A percentile compares a stretch with the other conserved stretches of the same genome.
Evolutionary conservation across 2,329 filamentous ascomycete genomes (phyloP).

Genomic region (Calonectria hongkongensis): DNA sequence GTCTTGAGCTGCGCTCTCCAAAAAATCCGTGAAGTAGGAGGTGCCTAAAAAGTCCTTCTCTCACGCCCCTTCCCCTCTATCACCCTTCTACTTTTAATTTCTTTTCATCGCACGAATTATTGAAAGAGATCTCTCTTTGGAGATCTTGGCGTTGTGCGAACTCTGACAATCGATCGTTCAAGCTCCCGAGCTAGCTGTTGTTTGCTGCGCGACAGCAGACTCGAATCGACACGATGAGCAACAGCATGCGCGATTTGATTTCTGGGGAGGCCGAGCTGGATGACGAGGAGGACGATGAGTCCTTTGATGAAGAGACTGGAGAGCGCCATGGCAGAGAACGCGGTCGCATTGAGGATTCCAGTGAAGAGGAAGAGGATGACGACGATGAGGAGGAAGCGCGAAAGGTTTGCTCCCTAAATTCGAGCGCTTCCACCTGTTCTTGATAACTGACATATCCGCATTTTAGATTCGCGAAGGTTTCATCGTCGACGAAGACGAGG

Average conservation of each 20-base stretch:
- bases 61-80: conserved; percentile 40
- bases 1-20: conserved; percentile 50
- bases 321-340: conserved; percentile 68
- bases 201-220: conserved; percentile 53
- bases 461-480: conserved; percentile 91
- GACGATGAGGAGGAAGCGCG: conserved; percentile 91
- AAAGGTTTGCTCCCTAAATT: conserved; percentile 71
- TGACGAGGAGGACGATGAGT: conserved; percentile 89
- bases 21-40: conserved; percentile 52
- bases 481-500: conserved; percentile 93
- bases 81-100: conserved; percentile 21
- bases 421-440: conserved; percentile 21
- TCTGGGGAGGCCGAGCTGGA: conserved; percentile 91
- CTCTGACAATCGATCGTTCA: conserved; percentile 39
- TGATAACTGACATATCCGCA: conserved; percentile 41
- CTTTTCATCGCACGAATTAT: conserved; percentile 16
- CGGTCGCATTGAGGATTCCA: conserved; percentile 82
- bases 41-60: conserved; percentile 41
- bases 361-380: conserved; percentile 93
- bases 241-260: conserved; percentile 83
- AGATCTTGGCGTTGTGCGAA: conserved; percentile 22
- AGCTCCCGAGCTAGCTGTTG: conserved; percentile 48
- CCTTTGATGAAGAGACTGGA: conserved; percentile 85
- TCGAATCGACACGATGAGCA: conserved; percentile 72
- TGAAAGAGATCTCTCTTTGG: conserved; percentile 9